Base-by-base conservation (phyloP, 1,284 basidiomycete species). In the Agaricales sp. region DNA sequence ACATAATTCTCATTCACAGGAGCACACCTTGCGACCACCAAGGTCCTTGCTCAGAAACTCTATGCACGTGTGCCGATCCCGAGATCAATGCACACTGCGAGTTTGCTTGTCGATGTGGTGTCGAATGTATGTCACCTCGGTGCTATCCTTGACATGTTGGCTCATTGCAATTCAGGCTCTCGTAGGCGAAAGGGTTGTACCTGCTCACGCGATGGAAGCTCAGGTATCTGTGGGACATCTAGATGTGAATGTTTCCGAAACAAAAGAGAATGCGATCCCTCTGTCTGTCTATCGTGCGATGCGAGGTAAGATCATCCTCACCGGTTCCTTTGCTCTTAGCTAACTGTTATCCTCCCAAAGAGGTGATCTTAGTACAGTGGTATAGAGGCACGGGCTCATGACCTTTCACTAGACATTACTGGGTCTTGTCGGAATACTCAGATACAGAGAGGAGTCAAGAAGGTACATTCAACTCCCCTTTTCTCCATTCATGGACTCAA, bases 191-290 rank as follows among this genome's bases (percentile, higher is more conserved):
- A 50, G 45, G 74, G 73, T 2, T 76, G 74, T 52, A 58, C 56
- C 24, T 76, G 74, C 51, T 43, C 30, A 54, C 49, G 46, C 12
- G n/a, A 35, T 43, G 55, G 55, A n/a, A 48, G 44, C 21, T 45
- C 38, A 12, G 53, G 50, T 50, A 39, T 24, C 13, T 69, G 67
- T 53, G 45, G 35, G 2, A 61, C 60, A 2, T 51, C 58, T 13
- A 57, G 53, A 13, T 75, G 74, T 51, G 54, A 59, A 19, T 77
- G 74, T 53, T 50, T 53, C 12, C 55, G 55, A 43, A 52, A 55
- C 0, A 41, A 53, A 2, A 61, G 67, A 46, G 73, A 77, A 56
- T 75, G 75, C 50, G 67, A 71, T 55, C 66, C 68, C 20, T 66
- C 68, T 44, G 21, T 62, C 1, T 70, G 68, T 51, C 16, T 25